A percentile compares a stretch with the other conserved stretches of the same genome.
Evolutionary conservation across 768 basidiomycete species (phyloP).

Genomic region (Chiua virens): DNA sequence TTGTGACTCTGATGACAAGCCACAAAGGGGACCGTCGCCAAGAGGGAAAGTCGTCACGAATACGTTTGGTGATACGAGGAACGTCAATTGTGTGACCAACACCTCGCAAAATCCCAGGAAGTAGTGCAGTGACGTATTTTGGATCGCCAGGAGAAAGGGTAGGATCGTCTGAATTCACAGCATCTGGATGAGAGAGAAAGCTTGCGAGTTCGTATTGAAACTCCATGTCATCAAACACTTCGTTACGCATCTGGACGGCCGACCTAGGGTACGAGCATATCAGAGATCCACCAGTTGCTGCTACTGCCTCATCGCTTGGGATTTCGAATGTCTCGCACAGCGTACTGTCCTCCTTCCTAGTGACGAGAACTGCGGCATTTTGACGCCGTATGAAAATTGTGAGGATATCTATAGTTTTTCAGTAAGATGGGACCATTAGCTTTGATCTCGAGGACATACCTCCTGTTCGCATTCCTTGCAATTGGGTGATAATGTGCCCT

Average conservation of each 20-base stretch:
- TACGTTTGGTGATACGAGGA: too few relatives aligned
- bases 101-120: too few relatives aligned
- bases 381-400: conserved; percentile 39
- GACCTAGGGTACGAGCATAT: conserved; percentile 30
- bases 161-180: conserved; percentile 5
- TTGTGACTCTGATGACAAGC: conserved; percentile 30
- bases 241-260: conserved; percentile 8
- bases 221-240: conserved; percentile 6
- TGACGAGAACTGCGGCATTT: conserved; percentile 43
- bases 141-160: too few relatives aligned
- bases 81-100: too few relatives aligned
- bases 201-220: conserved; percentile 17
- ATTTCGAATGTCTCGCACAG: conserved; percentile 44
- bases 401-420: conserved; percentile 31
- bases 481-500: neutral
- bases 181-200: conserved; percentile 11
- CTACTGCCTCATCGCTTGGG: conserved; percentile 27
- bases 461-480: neutral
- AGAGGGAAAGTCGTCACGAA: neutral
- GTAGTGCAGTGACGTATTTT: too few relatives aligned
- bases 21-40: conserved; percentile 37
- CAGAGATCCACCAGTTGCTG: conserved; percentile 30
- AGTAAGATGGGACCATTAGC: too few relatives aligned
- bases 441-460: neutral
- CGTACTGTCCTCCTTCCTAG: conserved; percentile 19